Base-by-base conservation (phyloP, 768 basidiomycete species). In the Phylloporus sp. region DNA sequence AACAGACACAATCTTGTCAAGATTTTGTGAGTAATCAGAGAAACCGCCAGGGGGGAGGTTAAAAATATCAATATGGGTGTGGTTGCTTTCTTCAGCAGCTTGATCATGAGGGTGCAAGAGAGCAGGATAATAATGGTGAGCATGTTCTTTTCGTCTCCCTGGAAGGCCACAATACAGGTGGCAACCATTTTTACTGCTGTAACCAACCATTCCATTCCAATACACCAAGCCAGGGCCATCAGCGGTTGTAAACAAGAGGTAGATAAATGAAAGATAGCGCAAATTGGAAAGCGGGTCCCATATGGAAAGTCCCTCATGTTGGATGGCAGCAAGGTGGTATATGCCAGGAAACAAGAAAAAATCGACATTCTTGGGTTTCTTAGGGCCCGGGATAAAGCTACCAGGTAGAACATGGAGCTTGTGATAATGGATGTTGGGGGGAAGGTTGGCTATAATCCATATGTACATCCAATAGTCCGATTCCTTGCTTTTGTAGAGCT, bases 141-240 rank as follows among this genome's bases (percentile, higher is more conserved):
- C 54, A 49, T 46, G 40, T 2, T 53, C 48, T 40, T 69, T 69
- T 5, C 45, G 56, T 1, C 65, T 1, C 9, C 39, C 39, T 3
- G 18, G 27, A 29, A 64, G 6, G 0, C 45, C 32, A 48, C 72
- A 76, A 35, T 57, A 65, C 0, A 66, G 8, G 0, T 57, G 59
- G 42, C 76, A 79, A 0, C 66, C 69, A 22, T 60, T 57, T 10
- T 56, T 48, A 1, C 68, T 63, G 8, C 61, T 49, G 37, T 71
- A 68, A 0, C 70, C 65, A 13, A 69, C 63, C 31, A 63, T 50
- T 0, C 71, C 71, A 48, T 65, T 64, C 13, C 73, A 38, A 11
- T 54, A 48, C 0, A 61, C 53, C 13, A 64, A 48, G 0, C 58
- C 62, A 11, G 6, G 65, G 58, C 6, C 56, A 50, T 76, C 65